A percentile compares a stretch with the other conserved stretches of the same genome.
These are phyloP conservation scores for Babesia caballi DNA, from an alignment of 169 alveolate genomes.

Conservation along the genomic window DNA sequence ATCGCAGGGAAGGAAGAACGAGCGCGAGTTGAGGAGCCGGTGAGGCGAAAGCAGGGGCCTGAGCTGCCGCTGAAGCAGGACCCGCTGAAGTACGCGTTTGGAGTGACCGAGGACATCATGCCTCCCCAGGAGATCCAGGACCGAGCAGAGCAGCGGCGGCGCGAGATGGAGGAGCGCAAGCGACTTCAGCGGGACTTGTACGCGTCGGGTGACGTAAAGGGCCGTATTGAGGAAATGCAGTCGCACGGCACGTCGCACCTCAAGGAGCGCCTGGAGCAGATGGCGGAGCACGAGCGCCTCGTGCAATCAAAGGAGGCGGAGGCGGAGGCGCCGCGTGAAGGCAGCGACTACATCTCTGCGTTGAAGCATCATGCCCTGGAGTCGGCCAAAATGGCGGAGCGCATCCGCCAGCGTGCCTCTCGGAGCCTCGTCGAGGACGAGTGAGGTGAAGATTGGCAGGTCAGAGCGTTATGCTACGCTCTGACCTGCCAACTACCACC, in stretches of 20 bases:
- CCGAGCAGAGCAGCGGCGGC: slow-evolving; percentile 23
- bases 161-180: slow-evolving; percentile 16
- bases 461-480: too few relatives aligned
- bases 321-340: not conserved
- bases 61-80: slow-evolving; percentile 32
- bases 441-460: not conserved
- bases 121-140: slow-evolving; percentile 61
- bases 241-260: slow-evolving; percentile 37
- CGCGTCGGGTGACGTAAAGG: not conserved
- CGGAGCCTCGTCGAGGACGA: slow-evolving; percentile 19
- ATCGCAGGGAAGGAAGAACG: not conserved
- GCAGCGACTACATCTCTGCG: slow-evolving; percentile 14
- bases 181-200: not conserved
- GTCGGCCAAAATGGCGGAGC: slow-evolving; percentile 36
- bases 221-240: slow-evolving; percentile 40
- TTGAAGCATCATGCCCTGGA: slow-evolving; percentile 42
- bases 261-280: slow-evolving; percentile 34
- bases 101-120: slow-evolving; percentile 59
- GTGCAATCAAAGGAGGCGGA: slow-evolving; percentile 4
- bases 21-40: not conserved
- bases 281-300: slow-evolving; percentile 21
- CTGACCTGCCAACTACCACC: too few relatives aligned
- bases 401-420: slow-evolving; percentile 21
- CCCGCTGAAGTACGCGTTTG: slow-evolving; percentile 61
- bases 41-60: slow-evolving; percentile 25